These are phyloP conservation scores for Perilla frutescens DNA, from an alignment of 257 asterid species.

Conservation along the genomic window DNA sequence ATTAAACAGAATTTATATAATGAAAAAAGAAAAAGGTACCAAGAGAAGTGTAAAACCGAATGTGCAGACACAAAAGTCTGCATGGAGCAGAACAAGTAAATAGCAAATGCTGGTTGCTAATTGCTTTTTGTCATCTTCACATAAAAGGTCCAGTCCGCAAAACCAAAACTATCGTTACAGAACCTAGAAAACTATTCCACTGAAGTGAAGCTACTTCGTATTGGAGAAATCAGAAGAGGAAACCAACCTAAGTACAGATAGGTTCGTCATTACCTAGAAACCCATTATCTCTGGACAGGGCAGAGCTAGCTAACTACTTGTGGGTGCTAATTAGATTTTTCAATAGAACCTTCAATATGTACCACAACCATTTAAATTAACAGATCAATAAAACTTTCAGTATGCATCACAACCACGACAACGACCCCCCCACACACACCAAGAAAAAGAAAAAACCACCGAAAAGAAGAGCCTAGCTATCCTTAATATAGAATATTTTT, in stretches of 20 bases:
- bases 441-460: background rate
- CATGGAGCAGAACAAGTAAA: background rate
- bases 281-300: background rate
- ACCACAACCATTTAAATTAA: background rate
- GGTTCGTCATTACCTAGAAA: background rate
- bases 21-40: background rate
- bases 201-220: background rate
- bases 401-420: background rate
- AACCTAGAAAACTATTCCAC: background rate
- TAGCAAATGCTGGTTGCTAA: slow-evolving; percentile 17
- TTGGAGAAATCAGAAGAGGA: background rate
- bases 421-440: background rate
- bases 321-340: too few relatives aligned
- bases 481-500: too few relatives aligned
- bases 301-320: background rate
- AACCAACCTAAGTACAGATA: background rate
- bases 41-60: background rate
- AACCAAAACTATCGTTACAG: too few relatives aligned
- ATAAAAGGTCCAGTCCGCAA: background rate
- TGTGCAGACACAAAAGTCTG: background rate
- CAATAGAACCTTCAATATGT: too few relatives aligned
- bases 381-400: background rate
- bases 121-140: slow-evolving; percentile 15
- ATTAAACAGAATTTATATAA: background rate
- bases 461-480: background rate